phyloP scores from a whole-genome alignment of 2,329 filamentous ascomycete species.

The Clathrospora elynae region DNA sequence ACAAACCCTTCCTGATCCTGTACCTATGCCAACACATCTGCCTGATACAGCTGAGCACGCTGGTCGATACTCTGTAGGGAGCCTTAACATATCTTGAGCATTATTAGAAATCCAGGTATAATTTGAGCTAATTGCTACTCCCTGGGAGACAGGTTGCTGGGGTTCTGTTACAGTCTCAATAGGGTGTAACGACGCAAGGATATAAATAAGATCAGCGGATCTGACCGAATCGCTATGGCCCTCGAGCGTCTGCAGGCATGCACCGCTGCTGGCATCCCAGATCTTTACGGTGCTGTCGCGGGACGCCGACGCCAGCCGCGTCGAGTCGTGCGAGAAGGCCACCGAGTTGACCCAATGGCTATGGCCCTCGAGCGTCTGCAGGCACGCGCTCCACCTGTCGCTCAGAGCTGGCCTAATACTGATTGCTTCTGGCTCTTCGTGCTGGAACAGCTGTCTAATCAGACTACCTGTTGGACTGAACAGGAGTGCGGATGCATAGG shows the following conservation, averaged over 20 bases:
- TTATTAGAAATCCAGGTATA: conserved; percentile 2
- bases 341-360: conserved; percentile 18
- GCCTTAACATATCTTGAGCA: conserved; percentile 4
- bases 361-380: conserved; percentile 32
- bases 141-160: not conserved
- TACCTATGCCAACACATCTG: conserved; percentile 5
- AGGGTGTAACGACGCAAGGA: not conserved
- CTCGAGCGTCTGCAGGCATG: conserved; percentile 18
- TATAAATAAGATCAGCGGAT: not conserved
- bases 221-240: not conserved
- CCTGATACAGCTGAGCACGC: not conserved
- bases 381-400: conserved; percentile 11
- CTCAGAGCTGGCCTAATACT: conserved; percentile 15
- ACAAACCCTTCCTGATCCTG: conserved; percentile 1
- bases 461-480: too few relatives aligned
- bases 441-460: conserved; percentile 18
- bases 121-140: not conserved
- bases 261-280: conserved; percentile 15
- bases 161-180: not conserved
- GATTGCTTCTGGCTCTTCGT: conserved; percentile 24
- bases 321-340: conserved; percentile 33
- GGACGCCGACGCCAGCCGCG: too few relatives aligned
- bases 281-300: too few relatives aligned
- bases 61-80: conserved; percentile 6
- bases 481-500: too few relatives aligned